Evolutionary conservation across 176 grass and related monocot species (phyloP), one percentile per base, ranked within the genome.

Genomic region (Hordeum marinum): DNA sequence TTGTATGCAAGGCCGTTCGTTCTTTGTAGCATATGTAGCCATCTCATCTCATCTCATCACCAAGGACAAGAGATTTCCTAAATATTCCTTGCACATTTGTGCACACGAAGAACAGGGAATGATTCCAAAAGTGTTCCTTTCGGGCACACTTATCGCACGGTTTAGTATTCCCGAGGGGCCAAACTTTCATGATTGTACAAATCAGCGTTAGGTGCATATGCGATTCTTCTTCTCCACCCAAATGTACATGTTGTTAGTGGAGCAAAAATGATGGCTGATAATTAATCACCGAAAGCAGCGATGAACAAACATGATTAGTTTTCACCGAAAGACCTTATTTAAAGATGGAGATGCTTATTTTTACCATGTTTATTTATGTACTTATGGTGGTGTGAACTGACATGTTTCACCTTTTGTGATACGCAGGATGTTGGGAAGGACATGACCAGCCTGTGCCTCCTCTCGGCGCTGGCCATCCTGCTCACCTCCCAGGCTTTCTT

Each of bases 401-500:
- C 17, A 7, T 11, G 23, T 20, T n/a, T n/a, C 45, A 46, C n/a
- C 72, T 26, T 80, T 63, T 80, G 13, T 89, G 68, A 14, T 57
- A 21, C 18, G 35, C 90, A 99, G 97, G 94, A 89, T 79, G 77
- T 77, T 5, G 75, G 80, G 81, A 88, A 78, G 37, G 90, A 80
- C 75, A 78, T 84, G 43, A 68, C 59, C 39, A 64, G 67, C 42
- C 59, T 89, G 20, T 92, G 67, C 25, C 36, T 90, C 26, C 63
- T 89, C 29, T 89, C 84, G 76, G 85, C 87, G 61, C 11, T 92
- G 57, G 45, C 85, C 68, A 70, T 88, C 90, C 81, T 90, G 80
- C 63, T 94, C 74, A 88, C 88, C 69, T 87, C 88, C 69, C 91
- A 89, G 83, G 82, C 90, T 84, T 81, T 99, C 68, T 59, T 88